Percentiles rank a stretch among this genome's conserved stretches.
phyloP scores from a whole-genome alignment of 2,329 filamentous ascomycete species.

The Trichoderma polysporum region DNA sequence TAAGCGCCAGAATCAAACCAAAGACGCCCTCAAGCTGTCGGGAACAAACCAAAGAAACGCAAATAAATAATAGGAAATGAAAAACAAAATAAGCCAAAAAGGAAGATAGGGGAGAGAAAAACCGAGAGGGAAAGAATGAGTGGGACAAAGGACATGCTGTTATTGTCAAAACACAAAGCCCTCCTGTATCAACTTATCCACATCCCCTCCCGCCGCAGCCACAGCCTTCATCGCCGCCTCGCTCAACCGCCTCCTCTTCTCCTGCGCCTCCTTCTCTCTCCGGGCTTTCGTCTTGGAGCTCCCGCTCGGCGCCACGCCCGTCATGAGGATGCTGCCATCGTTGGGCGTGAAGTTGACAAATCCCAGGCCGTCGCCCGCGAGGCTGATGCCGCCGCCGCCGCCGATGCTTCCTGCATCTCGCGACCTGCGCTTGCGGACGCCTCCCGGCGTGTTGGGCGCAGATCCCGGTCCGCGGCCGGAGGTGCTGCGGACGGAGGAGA shows the following conservation, averaged over 20 bases:
- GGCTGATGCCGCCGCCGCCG: slow-evolving; percentile 28
- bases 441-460: slow-evolving; percentile 41
- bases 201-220: slow-evolving; percentile 68
- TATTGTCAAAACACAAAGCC: slow-evolving; percentile 44
- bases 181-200: slow-evolving; percentile 52
- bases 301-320: slow-evolving; percentile 86
- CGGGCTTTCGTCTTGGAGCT: slow-evolving; percentile 93
- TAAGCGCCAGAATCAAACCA: background rate
- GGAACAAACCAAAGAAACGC: background rate
- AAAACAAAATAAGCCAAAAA: background rate
- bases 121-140: background rate
- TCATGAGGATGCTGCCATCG: slow-evolving; percentile 77
- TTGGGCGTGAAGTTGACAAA: slow-evolving; percentile 91
- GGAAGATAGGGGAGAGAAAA: background rate
- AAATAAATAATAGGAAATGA: background rate
- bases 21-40: background rate
- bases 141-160: background rate
- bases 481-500: slow-evolving; percentile 37
- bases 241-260: slow-evolving; percentile 67
- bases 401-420: slow-evolving; percentile 34
- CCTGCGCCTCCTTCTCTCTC: slow-evolving; percentile 81
- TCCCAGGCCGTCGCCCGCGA: slow-evolving; percentile 41
- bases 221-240: slow-evolving; percentile 69
- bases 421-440: slow-evolving; percentile 42
- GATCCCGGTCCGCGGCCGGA: slow-evolving; percentile 36